Evolutionary conservation across 768 basidiomycete genomes (phyloP).

Genomic region (Lactifluus piperatus): DNA sequence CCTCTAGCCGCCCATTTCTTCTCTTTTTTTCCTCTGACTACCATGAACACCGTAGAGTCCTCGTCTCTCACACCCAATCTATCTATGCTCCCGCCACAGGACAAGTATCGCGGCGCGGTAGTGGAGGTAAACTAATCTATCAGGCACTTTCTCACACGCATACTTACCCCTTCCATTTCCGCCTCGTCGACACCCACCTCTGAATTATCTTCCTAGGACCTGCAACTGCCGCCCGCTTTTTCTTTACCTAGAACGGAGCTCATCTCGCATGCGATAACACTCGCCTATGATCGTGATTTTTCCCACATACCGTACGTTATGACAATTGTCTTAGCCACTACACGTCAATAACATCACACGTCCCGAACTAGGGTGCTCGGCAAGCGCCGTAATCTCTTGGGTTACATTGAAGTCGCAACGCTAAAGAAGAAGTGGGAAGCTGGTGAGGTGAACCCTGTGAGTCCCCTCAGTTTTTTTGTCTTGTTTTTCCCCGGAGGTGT

Average conservation of each 20-base stretch:
- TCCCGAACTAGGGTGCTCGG: constrained; percentile 56
- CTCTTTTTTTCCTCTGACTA: background rate
- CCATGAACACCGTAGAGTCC: background rate
- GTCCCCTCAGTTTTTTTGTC: constrained; percentile 28
- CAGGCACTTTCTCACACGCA: background rate
- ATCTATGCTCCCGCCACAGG: constrained; percentile 15
- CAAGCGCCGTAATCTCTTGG: constrained; percentile 61
- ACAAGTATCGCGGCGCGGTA: constrained; percentile 82
- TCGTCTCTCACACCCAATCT: background rate
- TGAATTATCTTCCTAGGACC: constrained; percentile 36
- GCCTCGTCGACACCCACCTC: constrained; percentile 1
- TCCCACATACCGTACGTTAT: constrained; percentile 76
- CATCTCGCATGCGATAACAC: constrained; percentile 69
- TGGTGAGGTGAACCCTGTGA: constrained; percentile 59
- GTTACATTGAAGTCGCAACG: constrained; percentile 71
- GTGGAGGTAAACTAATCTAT: constrained; percentile 54
- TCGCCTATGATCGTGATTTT: constrained; percentile 91
- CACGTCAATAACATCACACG: background rate
- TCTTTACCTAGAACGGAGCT: constrained; percentile 63
- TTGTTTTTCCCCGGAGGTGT: too few relatives aligned
- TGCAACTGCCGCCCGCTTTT: constrained; percentile 84
- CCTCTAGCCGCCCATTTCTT: background rate
- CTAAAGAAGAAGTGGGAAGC: constrained; percentile 76
- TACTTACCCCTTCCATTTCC: background rate
- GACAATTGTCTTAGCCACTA: background rate